These are phyloP conservation scores for Zangia roseola DNA, from an alignment of 768 basidiomycete genomes.

Conservation along the genomic window DNA sequence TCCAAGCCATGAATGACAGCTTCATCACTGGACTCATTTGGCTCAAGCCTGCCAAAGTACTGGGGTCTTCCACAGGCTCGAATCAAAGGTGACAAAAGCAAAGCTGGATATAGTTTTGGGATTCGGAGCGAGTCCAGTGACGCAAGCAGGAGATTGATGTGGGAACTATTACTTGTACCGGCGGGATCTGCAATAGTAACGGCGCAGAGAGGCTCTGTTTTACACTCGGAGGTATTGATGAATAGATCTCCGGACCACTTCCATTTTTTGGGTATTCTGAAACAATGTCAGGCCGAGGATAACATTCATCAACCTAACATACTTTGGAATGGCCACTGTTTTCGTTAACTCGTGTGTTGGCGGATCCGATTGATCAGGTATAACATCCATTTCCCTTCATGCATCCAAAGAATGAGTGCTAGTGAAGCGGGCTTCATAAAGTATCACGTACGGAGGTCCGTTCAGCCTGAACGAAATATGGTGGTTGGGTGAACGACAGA, in stretches of 20 bases:
- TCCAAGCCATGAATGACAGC: slow-evolving; percentile 41
- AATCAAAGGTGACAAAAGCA: slow-evolving; percentile 47
- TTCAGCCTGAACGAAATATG: slow-evolving; percentile 16
- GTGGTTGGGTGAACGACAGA: not conserved
- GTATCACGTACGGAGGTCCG: slow-evolving; percentile 23
- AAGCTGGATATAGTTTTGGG: slow-evolving; percentile 45
- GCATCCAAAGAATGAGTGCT: not conserved
- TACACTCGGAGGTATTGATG: slow-evolving; percentile 36
- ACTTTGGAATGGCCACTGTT: slow-evolving; percentile 22
- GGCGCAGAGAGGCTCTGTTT: slow-evolving; percentile 47
- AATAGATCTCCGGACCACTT: slow-evolving; percentile 62
- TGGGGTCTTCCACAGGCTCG: slow-evolving; percentile 47
- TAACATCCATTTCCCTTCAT: slow-evolving; percentile 17
- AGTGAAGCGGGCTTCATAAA: not conserved
- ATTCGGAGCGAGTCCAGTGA: slow-evolving; percentile 43
- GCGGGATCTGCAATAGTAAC: slow-evolving; percentile 47
- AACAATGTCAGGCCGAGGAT: slow-evolving; percentile 3
- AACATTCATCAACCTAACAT: slow-evolving; percentile 9
- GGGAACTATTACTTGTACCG: slow-evolving; percentile 42
- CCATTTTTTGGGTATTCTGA: slow-evolving; percentile 60
- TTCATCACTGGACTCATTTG: slow-evolving; percentile 40
- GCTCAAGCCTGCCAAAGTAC: slow-evolving; percentile 53
- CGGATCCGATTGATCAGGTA: slow-evolving; percentile 3
- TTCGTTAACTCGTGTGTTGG: slow-evolving; percentile 13
- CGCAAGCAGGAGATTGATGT: slow-evolving; percentile 49